phyloP scores from a whole-genome alignment of 2,329 filamentous ascomycete species.

The Cordyceps cateniannulata region DNA sequence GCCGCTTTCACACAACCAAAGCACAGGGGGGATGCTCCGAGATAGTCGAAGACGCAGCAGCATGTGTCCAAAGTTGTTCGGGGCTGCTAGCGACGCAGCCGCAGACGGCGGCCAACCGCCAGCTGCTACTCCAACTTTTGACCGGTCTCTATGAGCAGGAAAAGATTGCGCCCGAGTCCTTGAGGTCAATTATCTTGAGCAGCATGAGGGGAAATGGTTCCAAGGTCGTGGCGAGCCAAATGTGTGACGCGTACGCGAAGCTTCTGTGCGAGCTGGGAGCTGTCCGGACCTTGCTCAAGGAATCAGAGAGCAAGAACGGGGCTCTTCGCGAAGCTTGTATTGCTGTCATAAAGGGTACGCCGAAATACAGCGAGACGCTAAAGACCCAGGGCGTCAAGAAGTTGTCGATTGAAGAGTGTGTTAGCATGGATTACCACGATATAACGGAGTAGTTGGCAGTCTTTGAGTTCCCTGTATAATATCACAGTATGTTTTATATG shows the following conservation, averaged over 20 bases:
- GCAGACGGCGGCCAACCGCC: constrained; percentile 14
- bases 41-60: constrained; percentile 1
- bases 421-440: constrained; percentile 9
- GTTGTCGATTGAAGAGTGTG: constrained; percentile 8
- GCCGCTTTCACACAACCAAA: neutral
- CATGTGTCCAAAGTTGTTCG: neutral
- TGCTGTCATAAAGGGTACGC: neutral
- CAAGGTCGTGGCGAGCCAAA: neutral
- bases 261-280: constrained; percentile 27
- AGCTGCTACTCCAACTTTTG: constrained; percentile 23
- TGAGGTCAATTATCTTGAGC: constrained; percentile 20
- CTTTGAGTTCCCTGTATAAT: neutral
- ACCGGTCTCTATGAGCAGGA: constrained; percentile 22
- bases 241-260: constrained; percentile 23
- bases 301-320: constrained; percentile 16
- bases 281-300: constrained; percentile 24
- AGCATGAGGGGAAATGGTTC: constrained; percentile 7
- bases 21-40: neutral
- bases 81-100: neutral
- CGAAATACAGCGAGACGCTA: neutral
- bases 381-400: constrained; percentile 5
- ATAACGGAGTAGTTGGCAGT: neutral
- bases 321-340: neutral
- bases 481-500: too few species aligned
- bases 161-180: constrained; percentile 17